These are phyloP conservation scores for Aegle marmelos DNA, from an alignment of 345 rosid species.

Conservation along the genomic window DNA sequence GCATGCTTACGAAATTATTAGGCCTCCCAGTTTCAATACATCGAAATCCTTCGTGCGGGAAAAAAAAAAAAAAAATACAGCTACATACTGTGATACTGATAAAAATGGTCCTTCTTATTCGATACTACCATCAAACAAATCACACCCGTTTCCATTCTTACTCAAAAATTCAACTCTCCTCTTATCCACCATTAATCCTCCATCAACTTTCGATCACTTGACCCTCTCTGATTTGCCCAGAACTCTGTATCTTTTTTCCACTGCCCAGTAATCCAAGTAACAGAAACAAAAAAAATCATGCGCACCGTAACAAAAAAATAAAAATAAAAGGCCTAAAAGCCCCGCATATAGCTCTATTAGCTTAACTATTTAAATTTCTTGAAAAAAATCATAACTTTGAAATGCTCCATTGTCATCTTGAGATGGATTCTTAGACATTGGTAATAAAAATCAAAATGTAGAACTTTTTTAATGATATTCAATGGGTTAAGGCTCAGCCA, in stretches of 20 bases:
- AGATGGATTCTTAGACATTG: slow-evolving; percentile 45
- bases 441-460: slow-evolving; percentile 23
- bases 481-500: too few relatives aligned
- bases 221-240: slow-evolving; percentile 52
- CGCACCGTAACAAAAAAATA: slow-evolving; percentile 58
- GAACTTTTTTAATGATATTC: too few relatives aligned
- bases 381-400: slow-evolving; percentile 34
- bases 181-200: slow-evolving; percentile 18
- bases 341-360: slow-evolving; percentile 59
- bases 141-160: slow-evolving; percentile 52
- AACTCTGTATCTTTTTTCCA: slow-evolving; percentile 39
- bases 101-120: slow-evolving; percentile 83
- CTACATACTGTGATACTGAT: slow-evolving; percentile 73
- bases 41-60: slow-evolving; percentile 62
- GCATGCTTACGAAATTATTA: slow-evolving; percentile 25
- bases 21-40: slow-evolving; percentile 83
- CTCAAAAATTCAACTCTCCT: slow-evolving; percentile 58
- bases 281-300: slow-evolving; percentile 56
- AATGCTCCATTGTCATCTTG: slow-evolving; percentile 39
- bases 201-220: slow-evolving; percentile 36
- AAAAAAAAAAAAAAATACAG: slow-evolving; percentile 38
- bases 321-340: slow-evolving; percentile 28
- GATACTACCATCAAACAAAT: slow-evolving; percentile 83
- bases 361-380: slow-evolving; percentile 32
- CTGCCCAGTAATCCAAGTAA: slow-evolving; percentile 61